A percentile compares a stretch with the other conserved stretches of the same genome.
These are phyloP conservation scores for Phycomyces nitens DNA, from an alignment of 192 early-diverging fungal genomes.

Conservation along the genomic window DNA sequence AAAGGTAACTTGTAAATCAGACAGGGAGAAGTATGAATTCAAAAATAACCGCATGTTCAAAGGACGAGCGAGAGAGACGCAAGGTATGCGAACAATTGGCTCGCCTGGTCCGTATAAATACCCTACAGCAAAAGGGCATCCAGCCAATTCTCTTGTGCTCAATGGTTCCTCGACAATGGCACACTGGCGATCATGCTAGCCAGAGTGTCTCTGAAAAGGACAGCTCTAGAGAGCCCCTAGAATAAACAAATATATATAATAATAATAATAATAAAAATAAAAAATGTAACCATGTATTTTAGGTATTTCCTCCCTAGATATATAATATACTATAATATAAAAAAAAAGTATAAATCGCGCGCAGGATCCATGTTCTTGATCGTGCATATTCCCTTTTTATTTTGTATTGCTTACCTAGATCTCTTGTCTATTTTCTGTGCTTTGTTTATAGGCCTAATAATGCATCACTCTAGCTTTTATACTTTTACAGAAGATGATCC, in stretches of 20 bases:
- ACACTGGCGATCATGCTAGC: neutral
- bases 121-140: neutral
- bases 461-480: neutral
- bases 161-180: neutral
- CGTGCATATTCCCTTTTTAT: too few species aligned
- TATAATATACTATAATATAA: neutral
- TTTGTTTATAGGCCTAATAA: neutral
- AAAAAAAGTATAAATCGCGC: neutral
- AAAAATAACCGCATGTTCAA: neutral
- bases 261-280: too few species aligned
- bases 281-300: too few species aligned
- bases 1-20: neutral
- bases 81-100: conserved; percentile 1
- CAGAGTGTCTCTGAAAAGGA: too few species aligned
- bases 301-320: neutral
- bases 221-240: too few species aligned
- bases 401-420: neutral
- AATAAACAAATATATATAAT: too few species aligned
- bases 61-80: neutral
- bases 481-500: neutral
- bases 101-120: conserved; percentile 3
- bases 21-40: neutral
- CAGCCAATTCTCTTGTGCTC: neutral
- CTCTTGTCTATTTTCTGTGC: neutral
- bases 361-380: too few species aligned